Conservation (phyloP, 2,329 filamentous ascomycete species). For the Hymenoscyphus infarciens region DNA sequence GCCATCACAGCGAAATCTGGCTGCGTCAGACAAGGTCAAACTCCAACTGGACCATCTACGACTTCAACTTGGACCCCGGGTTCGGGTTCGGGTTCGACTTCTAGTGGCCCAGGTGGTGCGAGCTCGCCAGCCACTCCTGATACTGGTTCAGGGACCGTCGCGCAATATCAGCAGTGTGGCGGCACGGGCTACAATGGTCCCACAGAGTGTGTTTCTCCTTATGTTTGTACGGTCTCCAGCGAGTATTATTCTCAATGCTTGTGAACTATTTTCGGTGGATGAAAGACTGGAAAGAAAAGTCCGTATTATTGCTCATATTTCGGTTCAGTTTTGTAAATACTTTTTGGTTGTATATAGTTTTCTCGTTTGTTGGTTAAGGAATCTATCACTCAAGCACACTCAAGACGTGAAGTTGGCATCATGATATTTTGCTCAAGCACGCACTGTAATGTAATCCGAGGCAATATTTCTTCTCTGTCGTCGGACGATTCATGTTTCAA, state of each 20-base stretch:
- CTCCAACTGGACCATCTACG: constrained; percentile 34
- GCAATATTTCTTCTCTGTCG: no score
- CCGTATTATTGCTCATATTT: no score
- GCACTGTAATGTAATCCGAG: no score
- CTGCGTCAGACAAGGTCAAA: constrained; percentile 39
- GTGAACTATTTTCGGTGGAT: not conserved
- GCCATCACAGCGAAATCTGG: constrained; percentile 43
- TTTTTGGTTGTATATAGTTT: no score
- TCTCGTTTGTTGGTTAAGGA: no score
- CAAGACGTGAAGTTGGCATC: no score
- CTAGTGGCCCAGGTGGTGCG: not conserved
- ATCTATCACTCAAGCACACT: no score
- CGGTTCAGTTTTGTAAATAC: no score
- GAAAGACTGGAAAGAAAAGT: no score
- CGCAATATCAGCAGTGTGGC: constrained; percentile 18
- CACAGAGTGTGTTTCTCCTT: constrained; percentile 13
- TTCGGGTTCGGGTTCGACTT: not conserved
- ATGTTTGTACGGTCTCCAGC: constrained; percentile 7
- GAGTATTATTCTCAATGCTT: constrained; percentile 16
- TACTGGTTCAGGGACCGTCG: constrained; percentile 14
- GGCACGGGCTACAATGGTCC: constrained; percentile 10
- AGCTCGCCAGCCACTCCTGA: not conserved
- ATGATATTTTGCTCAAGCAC: no score
- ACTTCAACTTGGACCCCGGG: constrained; percentile 11
- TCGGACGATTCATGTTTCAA: no score